Percentiles rank a stretch among this genome's conserved stretches.
Conservation (phyloP, 139 green algal genomes). For the Chlamydomonas schloesseri region DNA sequence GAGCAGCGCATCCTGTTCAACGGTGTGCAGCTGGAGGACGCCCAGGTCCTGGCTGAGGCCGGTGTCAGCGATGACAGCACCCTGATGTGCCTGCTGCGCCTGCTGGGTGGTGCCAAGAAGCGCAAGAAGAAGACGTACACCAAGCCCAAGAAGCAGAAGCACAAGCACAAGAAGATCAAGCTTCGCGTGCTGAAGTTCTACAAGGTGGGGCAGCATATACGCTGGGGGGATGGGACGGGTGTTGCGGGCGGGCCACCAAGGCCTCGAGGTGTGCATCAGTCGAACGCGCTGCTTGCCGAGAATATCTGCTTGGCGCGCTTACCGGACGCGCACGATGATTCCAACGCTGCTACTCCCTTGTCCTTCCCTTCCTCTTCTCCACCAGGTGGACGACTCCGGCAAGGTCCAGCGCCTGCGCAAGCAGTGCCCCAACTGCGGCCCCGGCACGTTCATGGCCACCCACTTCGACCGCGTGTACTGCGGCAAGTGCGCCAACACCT, state of each 20-base stretch:
- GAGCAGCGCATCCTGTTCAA: conserved; percentile 86
- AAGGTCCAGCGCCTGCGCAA: conserved; percentile 98
- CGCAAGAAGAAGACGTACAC: conserved; percentile 99
- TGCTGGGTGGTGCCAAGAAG: conserved; percentile 99
- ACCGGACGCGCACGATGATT: too few relatives aligned
- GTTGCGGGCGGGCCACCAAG: too few relatives aligned
- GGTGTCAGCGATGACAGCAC: conserved; percentile 89
- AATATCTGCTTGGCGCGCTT: too few relatives aligned
- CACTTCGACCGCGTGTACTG: conserved; percentile 98
- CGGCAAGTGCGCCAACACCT: conserved; percentile 91
- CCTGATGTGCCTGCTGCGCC: conserved; percentile 86
- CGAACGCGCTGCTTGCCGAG: too few relatives aligned
- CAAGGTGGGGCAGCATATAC: too few relatives aligned
- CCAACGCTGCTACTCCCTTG: too few relatives aligned
- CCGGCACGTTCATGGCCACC: conserved; percentile 98
- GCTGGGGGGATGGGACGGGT: neutral
- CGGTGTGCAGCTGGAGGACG: conserved; percentile 85
- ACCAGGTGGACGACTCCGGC: conserved; percentile 93
- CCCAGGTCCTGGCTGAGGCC: conserved; percentile 69
- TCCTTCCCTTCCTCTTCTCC: too few relatives aligned
- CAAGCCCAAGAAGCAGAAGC: conserved; percentile 99
- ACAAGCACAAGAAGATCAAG: conserved; percentile 99
- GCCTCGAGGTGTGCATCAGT: too few relatives aligned
- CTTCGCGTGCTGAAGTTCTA: conserved; percentile 88
- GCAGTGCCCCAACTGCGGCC: conserved; percentile 95